A percentile compares a stretch with the other conserved stretches of the same genome.
These are phyloP conservation scores for Brassica incana DNA, from an alignment of 345 rosid genomes.

Conservation along the genomic window DNA sequence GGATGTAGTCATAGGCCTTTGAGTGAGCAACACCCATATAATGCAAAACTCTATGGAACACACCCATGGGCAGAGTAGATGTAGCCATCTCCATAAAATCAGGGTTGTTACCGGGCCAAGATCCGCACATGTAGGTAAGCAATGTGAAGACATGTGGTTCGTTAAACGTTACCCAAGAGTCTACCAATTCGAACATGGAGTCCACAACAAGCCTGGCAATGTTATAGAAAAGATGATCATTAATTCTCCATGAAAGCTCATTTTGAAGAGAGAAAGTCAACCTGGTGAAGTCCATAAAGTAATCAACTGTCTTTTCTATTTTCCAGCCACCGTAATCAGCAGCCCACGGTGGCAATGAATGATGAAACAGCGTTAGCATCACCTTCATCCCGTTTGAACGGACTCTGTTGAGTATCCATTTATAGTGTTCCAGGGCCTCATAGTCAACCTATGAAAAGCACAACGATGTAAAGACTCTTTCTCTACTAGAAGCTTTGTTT, in stretches of 20 bases:
- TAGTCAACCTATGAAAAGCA: conserved; percentile 62
- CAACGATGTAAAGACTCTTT: neutral
- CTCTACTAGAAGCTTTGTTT: neutral
- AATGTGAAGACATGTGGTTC: conserved; percentile 89
- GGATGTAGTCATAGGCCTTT: conserved; percentile 86
- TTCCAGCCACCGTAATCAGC: conserved; percentile 98
- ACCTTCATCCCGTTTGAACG: conserved; percentile 90
- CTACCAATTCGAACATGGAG: conserved; percentile 70
- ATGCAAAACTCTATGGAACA: conserved; percentile 76
- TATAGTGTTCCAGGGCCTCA: conserved; percentile 86
- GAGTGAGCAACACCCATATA: conserved; percentile 83
- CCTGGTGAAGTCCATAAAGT: conserved; percentile 87
- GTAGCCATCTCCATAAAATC: conserved; percentile 88
- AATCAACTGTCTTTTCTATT: conserved; percentile 86
- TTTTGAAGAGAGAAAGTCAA: conserved; percentile 30
- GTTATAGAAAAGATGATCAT: conserved; percentile 25
- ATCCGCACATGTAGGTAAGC: conserved; percentile 95
- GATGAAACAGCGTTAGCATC: conserved; percentile 95
- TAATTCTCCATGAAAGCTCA: conserved; percentile 8
- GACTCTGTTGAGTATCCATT: conserved; percentile 80
- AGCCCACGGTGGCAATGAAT: conserved; percentile 96
- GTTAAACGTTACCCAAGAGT: conserved; percentile 89
- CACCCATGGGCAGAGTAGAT: conserved; percentile 86
- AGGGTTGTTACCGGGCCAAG: conserved; percentile 99
- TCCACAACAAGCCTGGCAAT: conserved; percentile 82